Percentiles rank a stretch among this genome's conserved stretches.
These are phyloP conservation scores for Xylaria sp. DNA, from an alignment of 2,329 filamentous ascomycete species.

Conservation along the genomic window DNA sequence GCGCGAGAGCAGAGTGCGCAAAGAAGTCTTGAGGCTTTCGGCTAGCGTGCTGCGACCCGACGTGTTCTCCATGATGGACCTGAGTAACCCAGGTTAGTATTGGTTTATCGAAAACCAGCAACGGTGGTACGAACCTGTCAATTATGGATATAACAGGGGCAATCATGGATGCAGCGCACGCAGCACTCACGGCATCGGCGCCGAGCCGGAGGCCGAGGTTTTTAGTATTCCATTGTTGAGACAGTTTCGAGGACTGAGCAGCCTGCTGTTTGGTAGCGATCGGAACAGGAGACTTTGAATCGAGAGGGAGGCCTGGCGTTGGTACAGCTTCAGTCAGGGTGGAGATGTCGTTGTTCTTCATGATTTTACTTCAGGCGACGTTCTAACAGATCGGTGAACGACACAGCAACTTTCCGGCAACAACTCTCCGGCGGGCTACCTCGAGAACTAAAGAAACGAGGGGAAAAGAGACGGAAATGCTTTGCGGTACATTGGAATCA, in stretches of 20 bases:
- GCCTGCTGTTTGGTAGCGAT: constrained; percentile 28
- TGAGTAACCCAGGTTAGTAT: constrained; percentile 47
- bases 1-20: constrained; percentile 64
- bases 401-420: constrained; percentile 15
- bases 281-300: constrained; percentile 13
- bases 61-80: constrained; percentile 84
- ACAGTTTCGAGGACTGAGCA: constrained; percentile 39
- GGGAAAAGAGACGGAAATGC: constrained; percentile 12
- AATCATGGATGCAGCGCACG: constrained; percentile 77
- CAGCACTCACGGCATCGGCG: constrained; percentile 75
- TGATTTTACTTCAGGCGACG: constrained; percentile 14
- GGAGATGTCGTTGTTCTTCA: constrained; percentile 37
- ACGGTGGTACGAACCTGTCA: constrained; percentile 69
- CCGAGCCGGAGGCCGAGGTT: constrained; percentile 74
- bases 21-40: constrained; percentile 67
- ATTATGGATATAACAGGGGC: constrained; percentile 89
- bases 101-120: not conserved
- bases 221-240: constrained; percentile 75
- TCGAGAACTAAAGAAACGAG: constrained; percentile 15
- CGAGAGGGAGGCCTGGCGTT: constrained; percentile 15
- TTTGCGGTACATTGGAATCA: constrained; percentile 34
- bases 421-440: not conserved
- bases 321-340: constrained; percentile 31
- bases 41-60: constrained; percentile 71
- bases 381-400: no score